phyloP scores from a whole-genome alignment of 2,329 filamentous ascomycete genomes.

The Hymenoscyphus infarciens region DNA sequence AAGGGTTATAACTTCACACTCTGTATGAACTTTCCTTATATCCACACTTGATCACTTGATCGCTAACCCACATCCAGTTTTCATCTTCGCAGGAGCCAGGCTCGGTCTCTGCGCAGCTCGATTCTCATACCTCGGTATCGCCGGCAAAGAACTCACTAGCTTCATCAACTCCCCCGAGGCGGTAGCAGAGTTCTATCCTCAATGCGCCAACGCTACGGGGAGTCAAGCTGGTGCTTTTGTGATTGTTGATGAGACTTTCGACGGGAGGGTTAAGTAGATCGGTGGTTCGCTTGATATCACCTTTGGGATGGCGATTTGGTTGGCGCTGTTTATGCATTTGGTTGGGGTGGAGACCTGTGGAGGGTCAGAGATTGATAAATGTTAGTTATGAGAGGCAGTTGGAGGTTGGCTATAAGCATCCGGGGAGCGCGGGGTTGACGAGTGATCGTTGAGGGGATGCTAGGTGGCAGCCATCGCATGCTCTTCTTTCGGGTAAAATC shows the following conservation, averaged over 20 bases:
- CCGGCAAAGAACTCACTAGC: constrained; percentile 30
- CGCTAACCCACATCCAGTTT: constrained; percentile 2
- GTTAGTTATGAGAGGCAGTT: constrained; percentile 55
- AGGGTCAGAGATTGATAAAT: constrained; percentile 49
- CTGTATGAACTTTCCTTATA: constrained; percentile 23
- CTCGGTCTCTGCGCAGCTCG: constrained; percentile 24
- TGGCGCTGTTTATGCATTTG: constrained; percentile 49
- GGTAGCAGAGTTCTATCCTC: constrained; percentile 5
- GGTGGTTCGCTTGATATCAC: constrained; percentile 32
- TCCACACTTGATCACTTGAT: neutral
- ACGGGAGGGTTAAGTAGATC: constrained; percentile 6
- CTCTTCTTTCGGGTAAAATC: neutral
- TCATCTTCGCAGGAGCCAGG: constrained; percentile 27
- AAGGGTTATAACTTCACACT: constrained; percentile 56
- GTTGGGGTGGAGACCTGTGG: constrained; percentile 47
- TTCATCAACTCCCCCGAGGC: constrained; percentile 22
- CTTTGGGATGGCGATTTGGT: constrained; percentile 52
- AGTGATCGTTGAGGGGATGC: constrained; percentile 41
- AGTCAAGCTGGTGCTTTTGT: neutral
- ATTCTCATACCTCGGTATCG: constrained; percentile 20
- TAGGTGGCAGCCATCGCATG: constrained; percentile 2
- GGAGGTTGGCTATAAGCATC: constrained; percentile 48
- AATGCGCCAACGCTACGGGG: constrained; percentile 3
- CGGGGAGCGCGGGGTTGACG: constrained; percentile 46
- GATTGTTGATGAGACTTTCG: neutral